phyloP scores from a whole-genome alignment of 2,329 filamentous ascomycete species.

The Dactylellina parvicollis region DNA sequence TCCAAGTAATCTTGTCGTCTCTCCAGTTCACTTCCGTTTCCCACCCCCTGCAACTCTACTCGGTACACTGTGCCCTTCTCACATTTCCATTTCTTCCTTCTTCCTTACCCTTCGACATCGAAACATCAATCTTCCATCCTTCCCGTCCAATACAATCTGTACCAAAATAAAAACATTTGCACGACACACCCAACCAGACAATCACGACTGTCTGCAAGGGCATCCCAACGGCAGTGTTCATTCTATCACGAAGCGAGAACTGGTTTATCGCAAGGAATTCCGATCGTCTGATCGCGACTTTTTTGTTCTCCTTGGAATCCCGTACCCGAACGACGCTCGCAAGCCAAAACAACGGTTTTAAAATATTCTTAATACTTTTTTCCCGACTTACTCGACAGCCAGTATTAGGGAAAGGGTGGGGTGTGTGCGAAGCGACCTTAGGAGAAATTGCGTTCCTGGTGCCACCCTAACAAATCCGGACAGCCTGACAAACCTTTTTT shows the following conservation, averaged over 20 bases:
- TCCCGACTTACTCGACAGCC: conserved; percentile 26
- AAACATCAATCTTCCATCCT: conserved; percentile 14
- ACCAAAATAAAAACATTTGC: background rate
- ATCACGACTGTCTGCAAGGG: conserved; percentile 34
- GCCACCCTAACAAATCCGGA: conserved; percentile 55
- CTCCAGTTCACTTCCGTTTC: conserved; percentile 44
- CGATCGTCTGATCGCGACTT: conserved; percentile 49
- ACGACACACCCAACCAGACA: conserved; percentile 1
- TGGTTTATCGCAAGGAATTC: conserved; percentile 44
- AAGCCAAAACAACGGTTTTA: conserved; percentile 35
- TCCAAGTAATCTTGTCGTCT: conserved; percentile 48
- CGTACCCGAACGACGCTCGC: conserved; percentile 20
- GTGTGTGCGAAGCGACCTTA: conserved; percentile 53
- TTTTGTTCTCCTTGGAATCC: conserved; percentile 22
- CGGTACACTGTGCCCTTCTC: conserved; percentile 37
- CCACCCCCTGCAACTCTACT: conserved; percentile 45
- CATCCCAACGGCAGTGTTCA: conserved; percentile 21
- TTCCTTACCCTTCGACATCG: conserved; percentile 25
- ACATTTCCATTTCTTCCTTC: conserved; percentile 23
- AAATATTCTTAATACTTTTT: conserved; percentile 26
- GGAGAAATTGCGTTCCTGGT: conserved; percentile 55
- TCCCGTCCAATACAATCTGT: background rate
- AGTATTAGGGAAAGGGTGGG: conserved; percentile 45
- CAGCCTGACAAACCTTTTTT: conserved; percentile 54
- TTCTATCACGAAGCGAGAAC: conserved; percentile 45